phyloP scores from a whole-genome alignment of 495 filamentous ascomycete genomes.

The Tuber umbilicatum region DNA sequence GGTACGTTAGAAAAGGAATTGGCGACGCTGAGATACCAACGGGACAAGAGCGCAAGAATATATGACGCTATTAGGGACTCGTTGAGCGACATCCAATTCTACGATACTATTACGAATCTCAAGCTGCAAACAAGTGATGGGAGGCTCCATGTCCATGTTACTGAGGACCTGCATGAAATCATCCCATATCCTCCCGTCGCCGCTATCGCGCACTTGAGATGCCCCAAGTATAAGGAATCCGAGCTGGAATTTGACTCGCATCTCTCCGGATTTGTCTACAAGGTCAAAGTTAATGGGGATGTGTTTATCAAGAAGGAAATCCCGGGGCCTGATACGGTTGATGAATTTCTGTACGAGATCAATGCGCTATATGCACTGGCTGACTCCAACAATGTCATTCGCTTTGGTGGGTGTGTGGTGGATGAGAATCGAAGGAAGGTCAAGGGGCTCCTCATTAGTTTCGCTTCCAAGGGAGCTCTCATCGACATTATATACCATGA shows the following conservation, averaged over 20 bases:
- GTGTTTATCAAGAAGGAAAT: constrained; percentile 96
- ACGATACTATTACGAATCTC: constrained; percentile 89
- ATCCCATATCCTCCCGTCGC: constrained; percentile 75
- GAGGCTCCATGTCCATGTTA: constrained; percentile 90
- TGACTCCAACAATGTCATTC: constrained; percentile 69
- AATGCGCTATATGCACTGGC: constrained; percentile 81
- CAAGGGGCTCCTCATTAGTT: constrained; percentile 86
- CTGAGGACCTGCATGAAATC: constrained; percentile 95
- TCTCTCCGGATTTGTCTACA: constrained; percentile 96
- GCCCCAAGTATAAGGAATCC: constrained; percentile 61
- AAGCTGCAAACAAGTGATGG: constrained; percentile 88
- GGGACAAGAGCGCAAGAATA: constrained; percentile 89
- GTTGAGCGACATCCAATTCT: constrained; percentile 85
- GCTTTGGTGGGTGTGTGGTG: constrained; percentile 81
- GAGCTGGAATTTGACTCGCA: constrained; percentile 81
- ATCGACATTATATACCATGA: constrained; percentile 78
- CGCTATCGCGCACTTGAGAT: constrained; percentile 68
- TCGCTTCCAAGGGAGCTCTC: constrained; percentile 77
- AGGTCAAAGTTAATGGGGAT: constrained; percentile 62
- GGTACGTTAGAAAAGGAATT: constrained; percentile 84
- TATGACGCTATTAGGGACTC: constrained; percentile 95
- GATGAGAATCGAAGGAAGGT: constrained; percentile 68
- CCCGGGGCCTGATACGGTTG: constrained; percentile 88
- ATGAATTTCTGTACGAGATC: constrained; percentile 96
- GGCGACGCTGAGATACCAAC: constrained; percentile 68